Evolutionary conservation across 177 flowering plant genomes (phyloP), one percentile per base, ranked within the genome.

Genomic region (Vitis hybrid): DNA sequence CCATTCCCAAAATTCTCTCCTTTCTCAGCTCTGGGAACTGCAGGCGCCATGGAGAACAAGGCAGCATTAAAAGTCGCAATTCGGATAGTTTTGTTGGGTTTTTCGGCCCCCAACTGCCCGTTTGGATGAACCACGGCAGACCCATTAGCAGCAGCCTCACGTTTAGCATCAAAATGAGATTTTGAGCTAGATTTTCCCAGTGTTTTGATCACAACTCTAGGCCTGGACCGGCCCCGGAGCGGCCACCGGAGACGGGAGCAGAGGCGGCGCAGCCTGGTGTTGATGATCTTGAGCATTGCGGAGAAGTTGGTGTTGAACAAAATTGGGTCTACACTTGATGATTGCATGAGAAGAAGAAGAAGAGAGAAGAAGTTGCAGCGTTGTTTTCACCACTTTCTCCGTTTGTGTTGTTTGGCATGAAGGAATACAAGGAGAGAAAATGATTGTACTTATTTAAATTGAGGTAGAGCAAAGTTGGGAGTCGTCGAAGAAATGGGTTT

Each of bases 1-100:
- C 56, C 70, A 3, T 3, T 11, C n/a, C 62, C 75, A 6, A 72
- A 53, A 64, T 51, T 76, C n/a, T 66, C 1, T 15, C 62, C 5
- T 2, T 26, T 49, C 31, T 68, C 71, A 3, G 73, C 39, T 48
- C 75, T 64, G 22, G 87, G 83, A 14, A 85, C 83, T 1, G 80
- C 90, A 7, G 88, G 86, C 2, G 92, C 92, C 90, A 88, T 87
- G 63, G 90, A 84, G 80, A 88, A 88, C 51, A 85, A 68, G 78
- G 90, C 88, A 64, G 92, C 92, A 70, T 87, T 88, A 52, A 88
- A 87, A 10, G 92, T 87, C 1, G 90, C 92, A 12, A 87, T 26
- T 19, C 86, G 74, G 19, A 88, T 80, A 0, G 82, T 45, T 52
- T 51, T 76, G 52, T 67, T 69, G 4, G 79, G 0, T 53, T 71